These are phyloP conservation scores for Ophiocordyceps robertsii DNA, from an alignment of 2,329 filamentous ascomycete species.

Conservation along the genomic window DNA sequence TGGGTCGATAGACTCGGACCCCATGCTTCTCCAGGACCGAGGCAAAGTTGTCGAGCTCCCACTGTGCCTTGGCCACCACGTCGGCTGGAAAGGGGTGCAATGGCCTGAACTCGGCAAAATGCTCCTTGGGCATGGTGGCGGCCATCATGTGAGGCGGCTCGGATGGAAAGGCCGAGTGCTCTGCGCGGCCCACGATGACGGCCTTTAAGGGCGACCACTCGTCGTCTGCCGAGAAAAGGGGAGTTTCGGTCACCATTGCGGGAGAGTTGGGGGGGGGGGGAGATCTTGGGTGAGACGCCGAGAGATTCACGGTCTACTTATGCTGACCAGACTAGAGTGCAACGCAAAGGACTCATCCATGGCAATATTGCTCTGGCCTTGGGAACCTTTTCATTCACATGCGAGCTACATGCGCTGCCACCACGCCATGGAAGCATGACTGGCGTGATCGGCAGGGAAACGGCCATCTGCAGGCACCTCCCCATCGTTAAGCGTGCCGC, in stretches of 20 bases:
- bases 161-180: slow-evolving; percentile 1
- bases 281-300: too few species aligned
- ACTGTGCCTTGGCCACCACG: slow-evolving; percentile 1
- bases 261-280: too few species aligned
- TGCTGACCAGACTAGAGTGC: too few species aligned
- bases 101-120: not conserved
- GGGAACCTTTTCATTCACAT: too few species aligned
- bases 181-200: slow-evolving; percentile 3
- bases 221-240: slow-evolving; percentile 1
- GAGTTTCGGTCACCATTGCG: not conserved
- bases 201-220: slow-evolving; percentile 3
- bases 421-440: too few species aligned
- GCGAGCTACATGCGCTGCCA: too few species aligned
- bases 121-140: slow-evolving; percentile 1
- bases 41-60: slow-evolving; percentile 1
- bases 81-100: slow-evolving; percentile 1
- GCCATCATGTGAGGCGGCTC: slow-evolving; percentile 1
- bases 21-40: not conserved
- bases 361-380: too few species aligned
- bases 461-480: too few species aligned
- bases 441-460: too few species aligned
- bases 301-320: too few species aligned
- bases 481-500: too few species aligned
- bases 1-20: slow-evolving; percentile 1
- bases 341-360: too few species aligned